Conservation (phyloP, 768 basidiomycete genomes). For the Cantharellus cinnabarinus region DNA sequence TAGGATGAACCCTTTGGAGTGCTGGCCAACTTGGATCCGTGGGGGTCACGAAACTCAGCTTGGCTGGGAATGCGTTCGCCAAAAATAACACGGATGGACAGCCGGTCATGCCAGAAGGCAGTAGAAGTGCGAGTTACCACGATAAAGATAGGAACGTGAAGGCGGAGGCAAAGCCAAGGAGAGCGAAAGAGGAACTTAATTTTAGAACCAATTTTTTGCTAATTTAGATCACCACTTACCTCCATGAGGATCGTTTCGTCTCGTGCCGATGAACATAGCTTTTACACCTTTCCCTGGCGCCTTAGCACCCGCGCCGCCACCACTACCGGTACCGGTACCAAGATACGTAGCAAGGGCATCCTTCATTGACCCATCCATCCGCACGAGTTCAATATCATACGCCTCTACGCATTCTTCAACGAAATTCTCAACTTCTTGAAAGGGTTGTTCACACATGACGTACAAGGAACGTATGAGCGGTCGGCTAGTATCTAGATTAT, state of each 20-base stretch:
- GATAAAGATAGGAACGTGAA: neutral
- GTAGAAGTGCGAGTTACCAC: neutral
- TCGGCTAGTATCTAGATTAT: neutral
- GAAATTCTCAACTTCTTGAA: slow-evolving; percentile 65
- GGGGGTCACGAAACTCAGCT: slow-evolving; percentile 47
- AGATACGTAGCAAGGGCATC: slow-evolving; percentile 58
- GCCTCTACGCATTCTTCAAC: slow-evolving; percentile 36
- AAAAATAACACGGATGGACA: slow-evolving; percentile 6
- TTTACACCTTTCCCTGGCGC: slow-evolving; percentile 30
- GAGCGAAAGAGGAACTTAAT: neutral
- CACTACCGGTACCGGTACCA: slow-evolving; percentile 10
- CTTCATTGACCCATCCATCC: slow-evolving; percentile 43
- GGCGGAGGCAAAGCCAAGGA: neutral
- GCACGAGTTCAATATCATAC: slow-evolving; percentile 64
- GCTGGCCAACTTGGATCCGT: slow-evolving; percentile 82
- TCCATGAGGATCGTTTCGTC: slow-evolving; percentile 83
- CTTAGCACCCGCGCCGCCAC: neutral
- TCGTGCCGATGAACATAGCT: slow-evolving; percentile 77
- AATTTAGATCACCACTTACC: slow-evolving; percentile 24
- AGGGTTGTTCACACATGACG: slow-evolving; percentile 80
- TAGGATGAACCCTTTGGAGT: slow-evolving; percentile 82
- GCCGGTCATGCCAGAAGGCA: neutral
- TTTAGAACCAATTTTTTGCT: neutral
- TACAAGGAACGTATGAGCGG: slow-evolving; percentile 36
- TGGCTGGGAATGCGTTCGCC: slow-evolving; percentile 26